Base-by-base conservation (phyloP, 495 filamentous ascomycete species). In the Annulohypoxylon stygium region DNA sequence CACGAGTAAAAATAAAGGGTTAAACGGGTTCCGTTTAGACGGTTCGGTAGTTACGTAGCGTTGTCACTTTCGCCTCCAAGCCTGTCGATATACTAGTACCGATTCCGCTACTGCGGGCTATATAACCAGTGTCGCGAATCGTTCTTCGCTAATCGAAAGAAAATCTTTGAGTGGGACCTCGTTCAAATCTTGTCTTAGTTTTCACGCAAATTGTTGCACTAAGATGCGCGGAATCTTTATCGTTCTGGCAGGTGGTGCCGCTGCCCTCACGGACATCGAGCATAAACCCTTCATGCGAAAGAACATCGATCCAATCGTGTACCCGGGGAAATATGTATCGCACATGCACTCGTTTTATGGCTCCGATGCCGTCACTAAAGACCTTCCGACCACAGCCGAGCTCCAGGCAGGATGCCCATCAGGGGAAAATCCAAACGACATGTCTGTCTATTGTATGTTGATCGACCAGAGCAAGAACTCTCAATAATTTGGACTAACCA, bases 341-440 rank as follows among this genome's bases (percentile, higher is more conserved):
- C 79, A 81, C 53, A 81, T 81, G 79, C 78, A 80, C 64, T 79
- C 78, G 0, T 81, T 81, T 57, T 81, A 79, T 58, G 78, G 79
- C 25, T 81, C 78, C 1, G 79, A 81, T 63, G 65, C 65, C n/a
- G 11, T 81, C 11, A 80, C 75, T 30, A 80, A 77, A 25, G 74
- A 77, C 65, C 55, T 81, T 10, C 79, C 79, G 4, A 80, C 78
- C 12, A 81, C 79, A 10, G 78, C 65, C 0, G 53, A 81, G 41
- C 70, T 81, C 4, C 79, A 81, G 54, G 69, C 75, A 63, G 79
- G 79, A 0, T 81, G 78, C 41, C 74, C 79, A 14, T 81, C 79
- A 0, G 79, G 79, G 11, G 79, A 81, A 39, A 81, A 81, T 67
- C 76, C 79, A 20, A 81, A 81, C 57, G 78, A 79, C 55, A 61